Conservation (phyloP, 257 asterid genomes). For the Capsicum rhomboideum region DNA sequence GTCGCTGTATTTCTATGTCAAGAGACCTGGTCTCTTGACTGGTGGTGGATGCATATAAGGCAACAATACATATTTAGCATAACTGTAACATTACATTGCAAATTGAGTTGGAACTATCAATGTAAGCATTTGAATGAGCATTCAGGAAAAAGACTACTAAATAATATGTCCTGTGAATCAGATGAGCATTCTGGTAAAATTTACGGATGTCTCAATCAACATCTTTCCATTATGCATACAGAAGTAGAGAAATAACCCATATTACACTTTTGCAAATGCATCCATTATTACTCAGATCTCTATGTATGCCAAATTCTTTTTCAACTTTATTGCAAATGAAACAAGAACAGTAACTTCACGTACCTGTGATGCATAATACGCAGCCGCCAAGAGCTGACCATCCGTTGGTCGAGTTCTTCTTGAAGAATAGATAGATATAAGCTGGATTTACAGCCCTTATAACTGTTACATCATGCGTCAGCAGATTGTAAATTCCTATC, state of each 20-base stretch:
- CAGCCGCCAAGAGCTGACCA: slow-evolving; percentile 99
- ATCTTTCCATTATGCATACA: neutral
- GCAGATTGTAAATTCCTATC: slow-evolving; percentile 75
- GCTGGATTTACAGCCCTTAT: slow-evolving; percentile 75
- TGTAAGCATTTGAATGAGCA: neutral
- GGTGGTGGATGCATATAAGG: no score
- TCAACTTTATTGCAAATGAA: neutral
- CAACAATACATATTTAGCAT: neutral
- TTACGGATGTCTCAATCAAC: neutral
- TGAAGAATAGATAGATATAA: slow-evolving; percentile 75
- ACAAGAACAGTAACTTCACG: neutral
- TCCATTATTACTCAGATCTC: no score
- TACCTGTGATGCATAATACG: slow-evolving; percentile 95
- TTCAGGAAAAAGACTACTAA: neutral
- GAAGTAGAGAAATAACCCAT: neutral
- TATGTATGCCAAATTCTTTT: neutral
- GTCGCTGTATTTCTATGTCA: no score
- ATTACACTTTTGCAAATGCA: neutral
- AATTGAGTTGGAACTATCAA: no score
- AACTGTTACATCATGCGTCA: slow-evolving; percentile 59
- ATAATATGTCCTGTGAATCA: neutral
- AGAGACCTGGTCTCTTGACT: no score
- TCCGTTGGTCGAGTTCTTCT: slow-evolving; percentile 49
- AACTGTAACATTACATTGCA: no score
- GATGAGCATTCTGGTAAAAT: no score